A percentile compares a stretch with the other conserved stretches of the same genome.
Conservation (phyloP, 495 filamentous ascomycete species). For the Penicillium daleae region DNA sequence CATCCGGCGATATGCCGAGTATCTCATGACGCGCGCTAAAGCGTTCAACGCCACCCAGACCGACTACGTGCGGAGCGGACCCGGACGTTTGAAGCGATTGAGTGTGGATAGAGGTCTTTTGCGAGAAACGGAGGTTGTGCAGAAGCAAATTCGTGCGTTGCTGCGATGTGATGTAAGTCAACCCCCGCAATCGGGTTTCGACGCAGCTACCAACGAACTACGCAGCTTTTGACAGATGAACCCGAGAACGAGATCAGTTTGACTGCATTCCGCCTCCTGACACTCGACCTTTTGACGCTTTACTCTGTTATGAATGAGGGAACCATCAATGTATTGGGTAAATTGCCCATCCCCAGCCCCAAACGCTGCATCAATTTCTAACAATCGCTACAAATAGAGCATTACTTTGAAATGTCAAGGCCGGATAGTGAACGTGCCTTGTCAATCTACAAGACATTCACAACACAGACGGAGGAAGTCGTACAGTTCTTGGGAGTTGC, state of each 20-base stretch:
- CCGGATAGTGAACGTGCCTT: slow-evolving; percentile 91
- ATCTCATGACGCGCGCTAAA: slow-evolving; percentile 79
- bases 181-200: background rate
- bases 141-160: slow-evolving; percentile 82
- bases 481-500: slow-evolving; percentile 89
- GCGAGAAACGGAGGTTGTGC: slow-evolving; percentile 89
- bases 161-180: slow-evolving; percentile 83
- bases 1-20: slow-evolving; percentile 88
- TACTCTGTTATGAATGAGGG: slow-evolving; percentile 97
- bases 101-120: slow-evolving; percentile 91
- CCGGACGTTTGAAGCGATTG: slow-evolving; percentile 80
- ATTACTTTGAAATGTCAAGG: slow-evolving; percentile 98
- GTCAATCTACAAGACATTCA: slow-evolving; percentile 90
- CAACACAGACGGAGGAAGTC: slow-evolving; percentile 87
- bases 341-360: slow-evolving; percentile 20
- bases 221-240: slow-evolving; percentile 82
- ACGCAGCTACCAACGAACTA: slow-evolving; percentile 29
- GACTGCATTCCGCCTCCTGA: slow-evolving; percentile 91
- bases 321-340: slow-evolving; percentile 96
- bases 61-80: slow-evolving; percentile 86
- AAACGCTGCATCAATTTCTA: slow-evolving; percentile 10
- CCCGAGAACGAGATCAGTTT: slow-evolving; percentile 97
- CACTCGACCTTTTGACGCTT: slow-evolving; percentile 84
- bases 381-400: slow-evolving; percentile 59
- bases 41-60: slow-evolving; percentile 81